Evolutionary conservation across 495 filamentous ascomycete genomes (phyloP).

Genomic region (Aspergillus taichungensis): DNA sequence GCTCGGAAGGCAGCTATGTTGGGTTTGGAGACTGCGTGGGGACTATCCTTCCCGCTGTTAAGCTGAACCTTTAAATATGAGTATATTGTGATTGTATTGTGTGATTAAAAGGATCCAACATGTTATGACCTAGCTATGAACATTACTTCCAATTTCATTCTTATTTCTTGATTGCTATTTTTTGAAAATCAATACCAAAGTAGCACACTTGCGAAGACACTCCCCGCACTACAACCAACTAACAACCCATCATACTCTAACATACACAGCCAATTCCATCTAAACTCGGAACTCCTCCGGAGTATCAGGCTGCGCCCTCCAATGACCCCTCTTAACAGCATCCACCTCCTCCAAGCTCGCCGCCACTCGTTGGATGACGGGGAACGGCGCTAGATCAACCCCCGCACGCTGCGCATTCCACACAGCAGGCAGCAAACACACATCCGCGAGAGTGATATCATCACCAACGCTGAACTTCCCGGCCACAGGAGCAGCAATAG

Average conservation of each 20-base stretch:
- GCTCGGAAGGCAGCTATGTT: constrained; percentile 51
- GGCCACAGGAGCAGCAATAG: constrained; percentile 18
- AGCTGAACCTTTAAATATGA: constrained; percentile 11
- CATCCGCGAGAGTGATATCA: constrained; percentile 41
- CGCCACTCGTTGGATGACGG: constrained; percentile 30
- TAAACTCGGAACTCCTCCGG: constrained; percentile 33
- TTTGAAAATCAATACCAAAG: not conserved
- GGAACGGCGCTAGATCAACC: constrained; percentile 34
- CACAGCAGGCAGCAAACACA: constrained; percentile 42
- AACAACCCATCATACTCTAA: not conserved
- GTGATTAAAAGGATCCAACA: not conserved
- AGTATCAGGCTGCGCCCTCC: constrained; percentile 40
- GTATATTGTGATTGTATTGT: not conserved
- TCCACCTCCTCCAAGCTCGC: constrained; percentile 26
- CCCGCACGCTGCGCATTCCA: constrained; percentile 42
- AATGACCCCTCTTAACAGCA: constrained; percentile 35
- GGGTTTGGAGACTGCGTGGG: constrained; percentile 69
- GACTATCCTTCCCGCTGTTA: constrained; percentile 39
- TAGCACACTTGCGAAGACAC: no score
- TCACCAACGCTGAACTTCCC: constrained; percentile 44
- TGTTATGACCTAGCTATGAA: constrained; percentile 4
- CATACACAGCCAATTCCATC: constrained; percentile 2
- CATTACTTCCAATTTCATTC: no score
- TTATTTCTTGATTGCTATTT: not conserved
- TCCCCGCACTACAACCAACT: not conserved